phyloP scores from a whole-genome alignment of 805 yeast genomes.

The Lipomyces starkeyi region DNA sequence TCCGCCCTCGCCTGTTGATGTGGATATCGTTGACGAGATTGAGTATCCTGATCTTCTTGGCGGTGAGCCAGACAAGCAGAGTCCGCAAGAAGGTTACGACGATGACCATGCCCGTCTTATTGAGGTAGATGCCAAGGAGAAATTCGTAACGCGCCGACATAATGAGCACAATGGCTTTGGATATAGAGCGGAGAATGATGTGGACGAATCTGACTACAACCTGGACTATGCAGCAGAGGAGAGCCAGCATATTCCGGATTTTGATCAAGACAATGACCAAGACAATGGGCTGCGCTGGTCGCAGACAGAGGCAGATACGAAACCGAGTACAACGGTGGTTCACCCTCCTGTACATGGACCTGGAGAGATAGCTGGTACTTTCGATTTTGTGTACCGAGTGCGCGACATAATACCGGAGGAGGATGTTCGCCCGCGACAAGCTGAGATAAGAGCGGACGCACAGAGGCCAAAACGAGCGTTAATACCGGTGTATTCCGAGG shows the following conservation, averaged over 20 bases:
- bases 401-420: constrained; percentile 26
- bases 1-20: constrained; percentile 13
- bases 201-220: constrained; percentile 12
- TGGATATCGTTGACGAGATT: constrained; percentile 1
- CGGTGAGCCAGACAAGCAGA: background rate
- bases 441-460: background rate
- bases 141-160: constrained; percentile 10
- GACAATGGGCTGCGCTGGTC: background rate
- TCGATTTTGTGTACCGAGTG: constrained; percentile 24
- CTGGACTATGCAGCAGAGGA: constrained; percentile 5
- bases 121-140: constrained; percentile 21
- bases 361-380: constrained; percentile 5
- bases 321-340: background rate
- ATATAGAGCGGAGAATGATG: background rate
- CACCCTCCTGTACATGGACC: constrained; percentile 23
- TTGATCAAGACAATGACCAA: constrained; percentile 19
- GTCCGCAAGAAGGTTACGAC: background rate
- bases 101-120: constrained; percentile 25
- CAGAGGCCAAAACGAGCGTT: constrained; percentile 27
- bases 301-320: constrained; percentile 4
- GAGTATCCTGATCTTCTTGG: background rate
- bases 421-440: constrained; percentile 4
- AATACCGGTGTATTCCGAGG: constrained; percentile 41
- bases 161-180: background rate
- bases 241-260: constrained; percentile 15